Evolutionary conservation across 2,329 filamentous ascomycete species (phyloP), one percentile per base, ranked within the genome.

Genomic region (Hirsutella minnesotensis): DNA sequence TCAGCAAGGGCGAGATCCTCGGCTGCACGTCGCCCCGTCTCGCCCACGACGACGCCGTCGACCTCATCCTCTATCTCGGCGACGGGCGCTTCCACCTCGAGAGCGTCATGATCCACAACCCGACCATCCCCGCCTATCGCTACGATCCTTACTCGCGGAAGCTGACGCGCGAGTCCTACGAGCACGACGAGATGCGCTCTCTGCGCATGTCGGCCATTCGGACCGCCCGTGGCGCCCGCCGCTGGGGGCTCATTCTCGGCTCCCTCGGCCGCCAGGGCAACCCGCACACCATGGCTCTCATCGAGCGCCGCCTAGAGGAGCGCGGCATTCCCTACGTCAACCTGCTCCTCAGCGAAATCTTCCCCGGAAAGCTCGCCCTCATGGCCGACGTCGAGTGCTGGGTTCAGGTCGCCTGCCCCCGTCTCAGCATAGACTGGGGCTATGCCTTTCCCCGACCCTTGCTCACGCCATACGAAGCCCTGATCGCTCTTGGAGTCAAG

Each of bases 101-200:
- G 64, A 94, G 86, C 56, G 90, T 94, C 56, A 98, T 98, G 90
- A 98, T 98, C 51, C 92, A 96, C 59, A 98, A 98, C 64, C 92
- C 94, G 0, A 66, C 70, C 5, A 77, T 95, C 30, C 86, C 90
- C 1, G 90, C 94, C 2, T 98, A 95, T 65, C 78, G 92, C 49
- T 98, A 98, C 62, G 92, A 98, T 58, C 92, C 94, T 0, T 98
- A 98, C 66, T 92, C 88, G 10, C 79, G 90, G 40, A 87, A 86
- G 45, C 75, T 98, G 22, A 95, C 90, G 2, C 81, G 86, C 50
- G 94, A 98, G 65, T 83, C 77, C 20, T 98, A 98, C 62, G 85
- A 85, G 35, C 92, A 98, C 61, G 77, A 84, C 20, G 88, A 94
- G 58, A 92, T 98, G 75, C 85, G 94, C 56, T 75, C 75, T 7